Base-by-base conservation (phyloP, 352 stramenopile species). In the Phytophthora podocarpi region DNA sequence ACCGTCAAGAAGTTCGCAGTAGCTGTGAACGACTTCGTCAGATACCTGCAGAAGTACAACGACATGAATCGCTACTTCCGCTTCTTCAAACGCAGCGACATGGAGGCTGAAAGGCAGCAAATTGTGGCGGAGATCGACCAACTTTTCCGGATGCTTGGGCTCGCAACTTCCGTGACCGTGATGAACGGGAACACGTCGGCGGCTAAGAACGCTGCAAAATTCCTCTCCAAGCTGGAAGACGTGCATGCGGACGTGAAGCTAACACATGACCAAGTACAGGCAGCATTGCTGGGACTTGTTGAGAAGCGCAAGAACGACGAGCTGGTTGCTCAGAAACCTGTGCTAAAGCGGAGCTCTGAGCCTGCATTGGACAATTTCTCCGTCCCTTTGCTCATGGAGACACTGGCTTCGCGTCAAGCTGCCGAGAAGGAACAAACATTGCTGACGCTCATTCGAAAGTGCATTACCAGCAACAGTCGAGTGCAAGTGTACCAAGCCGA, bases 111-210 rank as follows among this genome's bases (percentile, higher is more conserved):
- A 32, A 37, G 67, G 4, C 55, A 41, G 9, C 13, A 45, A 9
- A 45, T 76, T 10, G 54, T 75, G 11, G 49, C 67, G 31, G 67
- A 75, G 23, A 70, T 80, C 40, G 72, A 78, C 43, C 63, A 64
- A n/a, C 39, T 78, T 12, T 69, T 80, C 39, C 62, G 61, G 28
- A 52, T 80, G 41, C 61, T 80, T 1, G 66, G 69, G 13, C 48
- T 80, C 12, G 53, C 72, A 12, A 69, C 61, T 4, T 60, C 53
- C 3, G 64, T 42, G 8, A 55, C 40, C 3, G 59, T 77, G 31
- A 65, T 70, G 57, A 43, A 70, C 21, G 31, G 35, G 8, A 51
- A 61, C 8, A 21, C 30, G 9, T 65, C 27, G 9, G 36, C 58
- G 15, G 47, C 55, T 20, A 46, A 56, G 15, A 66, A 67, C 23